phyloP scores from a whole-genome alignment of 2,329 filamentous ascomycete genomes.

The Arthroderma sp. region DNA sequence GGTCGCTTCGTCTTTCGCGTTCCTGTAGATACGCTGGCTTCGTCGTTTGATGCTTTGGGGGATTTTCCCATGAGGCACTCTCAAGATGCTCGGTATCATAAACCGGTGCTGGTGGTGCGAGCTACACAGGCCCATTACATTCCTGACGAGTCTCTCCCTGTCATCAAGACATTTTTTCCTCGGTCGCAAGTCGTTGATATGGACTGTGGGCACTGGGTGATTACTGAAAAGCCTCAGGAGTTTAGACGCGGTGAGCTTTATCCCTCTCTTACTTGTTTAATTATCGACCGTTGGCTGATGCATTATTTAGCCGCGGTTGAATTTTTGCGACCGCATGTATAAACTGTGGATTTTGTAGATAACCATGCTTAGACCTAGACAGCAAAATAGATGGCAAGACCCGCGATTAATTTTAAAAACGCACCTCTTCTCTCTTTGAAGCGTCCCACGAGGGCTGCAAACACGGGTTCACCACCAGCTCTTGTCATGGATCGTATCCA shows the following conservation, averaged over 20 bases:
- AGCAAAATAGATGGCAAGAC: too few species aligned
- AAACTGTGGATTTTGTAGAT: too few species aligned
- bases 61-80: constrained; percentile 57
- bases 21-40: constrained; percentile 53
- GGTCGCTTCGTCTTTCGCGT: constrained; percentile 52
- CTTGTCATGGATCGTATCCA: too few species aligned
- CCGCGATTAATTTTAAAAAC: too few species aligned
- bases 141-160: constrained; percentile 37
- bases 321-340: too few species aligned
- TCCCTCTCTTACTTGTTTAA: neutral
- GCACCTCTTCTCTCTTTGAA: too few species aligned
- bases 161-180: constrained; percentile 27
- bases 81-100: constrained; percentile 24
- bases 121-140: constrained; percentile 10
- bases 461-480: too few species aligned
- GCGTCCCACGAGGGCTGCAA: too few species aligned
- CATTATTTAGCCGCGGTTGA: too few species aligned
- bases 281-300: neutral
- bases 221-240: constrained; percentile 21
- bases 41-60: constrained; percentile 55
- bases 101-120: constrained; percentile 13
- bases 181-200: constrained; percentile 16
- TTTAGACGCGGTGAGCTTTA: constrained; percentile 11
- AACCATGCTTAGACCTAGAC: too few species aligned
- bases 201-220: constrained; percentile 24